phyloP scores from a whole-genome alignment of 2,329 filamentous ascomycete species.

The Fusarium praegraminearum region DNA sequence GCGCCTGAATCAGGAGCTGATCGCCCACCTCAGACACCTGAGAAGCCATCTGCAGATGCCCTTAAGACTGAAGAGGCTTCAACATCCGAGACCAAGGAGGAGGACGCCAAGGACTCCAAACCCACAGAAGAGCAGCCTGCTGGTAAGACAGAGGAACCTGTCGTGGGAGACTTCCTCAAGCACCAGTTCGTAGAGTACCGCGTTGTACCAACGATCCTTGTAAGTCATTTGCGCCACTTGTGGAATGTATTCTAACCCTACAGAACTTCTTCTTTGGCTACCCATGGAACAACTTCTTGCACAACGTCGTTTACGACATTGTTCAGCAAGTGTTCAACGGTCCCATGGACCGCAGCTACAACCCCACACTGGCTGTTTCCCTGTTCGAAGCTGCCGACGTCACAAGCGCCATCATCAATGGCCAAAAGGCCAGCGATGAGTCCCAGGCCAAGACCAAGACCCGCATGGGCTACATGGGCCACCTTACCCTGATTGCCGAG shows the following conservation, averaged over 20 bases:
- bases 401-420: conserved; percentile 91
- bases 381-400: conserved; percentile 92
- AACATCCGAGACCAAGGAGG: conserved; percentile 14
- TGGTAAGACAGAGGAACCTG: conserved; percentile 63
- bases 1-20: conserved; percentile 48
- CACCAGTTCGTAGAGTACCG: conserved; percentile 95
- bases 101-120: conserved; percentile 12
- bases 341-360: conserved; percentile 95
- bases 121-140: conserved; percentile 29
- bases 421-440: conserved; percentile 87
- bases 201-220: conserved; percentile 94
- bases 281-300: conserved; percentile 99
- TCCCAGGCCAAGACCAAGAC: conserved; percentile 87
- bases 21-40: conserved; percentile 38
- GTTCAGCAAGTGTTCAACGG: conserved; percentile 99
- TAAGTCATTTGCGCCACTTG: conserved; percentile 59
- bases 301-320: conserved; percentile 99
- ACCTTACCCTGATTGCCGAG: conserved; percentile 95
- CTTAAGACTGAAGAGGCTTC: conserved; percentile 3
- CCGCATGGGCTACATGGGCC: conserved; percentile 97
- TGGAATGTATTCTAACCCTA: conserved; percentile 23
- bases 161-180: conserved; percentile 95
- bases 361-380: conserved; percentile 88
- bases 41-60: conserved; percentile 29
- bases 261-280: conserved; percentile 98